Conservation (phyloP, 495 filamentous ascomycete species). For the Aspergillus cavernicola region DNA sequence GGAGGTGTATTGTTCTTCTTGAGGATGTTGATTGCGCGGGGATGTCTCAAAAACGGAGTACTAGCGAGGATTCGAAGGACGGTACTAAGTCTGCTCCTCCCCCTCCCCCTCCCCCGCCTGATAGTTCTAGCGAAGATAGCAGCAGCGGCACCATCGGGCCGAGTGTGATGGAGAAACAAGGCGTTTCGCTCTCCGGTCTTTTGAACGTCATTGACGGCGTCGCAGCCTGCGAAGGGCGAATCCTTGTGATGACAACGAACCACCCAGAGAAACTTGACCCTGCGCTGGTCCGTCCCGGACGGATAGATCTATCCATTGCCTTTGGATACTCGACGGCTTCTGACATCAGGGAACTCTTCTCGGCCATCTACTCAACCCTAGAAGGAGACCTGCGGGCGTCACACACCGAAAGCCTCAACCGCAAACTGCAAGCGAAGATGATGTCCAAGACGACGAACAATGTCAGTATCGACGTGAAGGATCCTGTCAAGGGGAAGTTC, state of each 20-base stretch:
- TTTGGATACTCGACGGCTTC: slow-evolving; percentile 61
- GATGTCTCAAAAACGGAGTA: slow-evolving; percentile 52
- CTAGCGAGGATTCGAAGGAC: neutral
- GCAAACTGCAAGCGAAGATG: neutral
- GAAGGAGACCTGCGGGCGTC: slow-evolving; percentile 23
- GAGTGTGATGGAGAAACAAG: slow-evolving; percentile 16
- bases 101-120: too few species aligned
- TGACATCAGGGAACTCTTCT: slow-evolving; percentile 66
- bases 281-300: slow-evolving; percentile 71
- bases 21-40: slow-evolving; percentile 48
- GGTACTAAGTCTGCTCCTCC: neutral
- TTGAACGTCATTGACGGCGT: slow-evolving; percentile 81
- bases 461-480: neutral
- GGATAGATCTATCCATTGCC: slow-evolving; percentile 70
- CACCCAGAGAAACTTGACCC: slow-evolving; percentile 71
- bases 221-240: slow-evolving; percentile 69
- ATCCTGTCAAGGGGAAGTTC: neutral
- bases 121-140: too few species aligned
- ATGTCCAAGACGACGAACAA: neutral
- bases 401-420: neutral
- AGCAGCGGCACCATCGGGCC: neutral
- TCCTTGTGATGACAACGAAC: slow-evolving; percentile 86
- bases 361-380: slow-evolving; percentile 59
- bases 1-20: slow-evolving; percentile 44
- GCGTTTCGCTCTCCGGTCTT: slow-evolving; percentile 65